phyloP scores from a whole-genome alignment of 2,329 filamentous ascomycete genomes.

The Proliferodiscus dingleyae region DNA sequence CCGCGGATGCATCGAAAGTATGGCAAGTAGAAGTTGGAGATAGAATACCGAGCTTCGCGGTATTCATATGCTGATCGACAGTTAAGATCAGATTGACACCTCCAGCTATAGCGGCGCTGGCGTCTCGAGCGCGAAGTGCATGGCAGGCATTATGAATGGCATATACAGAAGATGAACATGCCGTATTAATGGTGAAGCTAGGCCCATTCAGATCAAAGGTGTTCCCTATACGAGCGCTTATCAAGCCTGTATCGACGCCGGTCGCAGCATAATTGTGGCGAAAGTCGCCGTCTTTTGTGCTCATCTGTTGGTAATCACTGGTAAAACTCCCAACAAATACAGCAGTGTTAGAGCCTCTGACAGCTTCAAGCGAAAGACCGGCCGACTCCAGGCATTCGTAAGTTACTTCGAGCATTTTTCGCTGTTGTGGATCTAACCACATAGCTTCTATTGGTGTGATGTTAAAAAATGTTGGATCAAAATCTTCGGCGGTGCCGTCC shows the following conservation, averaged over 20 bases:
- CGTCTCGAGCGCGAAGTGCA: constrained; percentile 41
- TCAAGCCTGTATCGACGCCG: constrained; percentile 6
- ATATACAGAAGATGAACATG: constrained; percentile 53
- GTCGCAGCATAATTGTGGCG: constrained; percentile 25
- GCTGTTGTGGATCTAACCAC: constrained; percentile 27
- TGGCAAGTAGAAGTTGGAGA: constrained; percentile 46
- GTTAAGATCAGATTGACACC: constrained; percentile 17
- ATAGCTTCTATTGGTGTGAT: constrained; percentile 19
- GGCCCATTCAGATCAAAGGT: constrained; percentile 26
- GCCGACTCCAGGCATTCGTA: constrained; percentile 27
- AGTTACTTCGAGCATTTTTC: constrained; percentile 26
- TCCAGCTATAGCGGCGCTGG: constrained; percentile 24
- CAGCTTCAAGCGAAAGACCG: constrained; percentile 18
- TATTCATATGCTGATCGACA: constrained; percentile 13
- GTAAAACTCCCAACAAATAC: constrained; percentile 18
- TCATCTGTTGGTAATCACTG: constrained; percentile 14
- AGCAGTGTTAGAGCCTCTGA: constrained; percentile 20
- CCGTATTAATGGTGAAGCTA: constrained; percentile 35
- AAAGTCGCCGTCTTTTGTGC: constrained; percentile 10
- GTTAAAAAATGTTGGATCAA: constrained; percentile 25
- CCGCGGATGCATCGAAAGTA: constrained; percentile 53
- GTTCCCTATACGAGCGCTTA: constrained; percentile 29
- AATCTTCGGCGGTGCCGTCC: constrained; percentile 7
- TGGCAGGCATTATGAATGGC: constrained; percentile 49
- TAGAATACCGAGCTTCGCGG: constrained; percentile 13